phyloP scores from a whole-genome alignment of 371 early-diverging fungal species.

The Blastocladiella emersonii region DNA sequence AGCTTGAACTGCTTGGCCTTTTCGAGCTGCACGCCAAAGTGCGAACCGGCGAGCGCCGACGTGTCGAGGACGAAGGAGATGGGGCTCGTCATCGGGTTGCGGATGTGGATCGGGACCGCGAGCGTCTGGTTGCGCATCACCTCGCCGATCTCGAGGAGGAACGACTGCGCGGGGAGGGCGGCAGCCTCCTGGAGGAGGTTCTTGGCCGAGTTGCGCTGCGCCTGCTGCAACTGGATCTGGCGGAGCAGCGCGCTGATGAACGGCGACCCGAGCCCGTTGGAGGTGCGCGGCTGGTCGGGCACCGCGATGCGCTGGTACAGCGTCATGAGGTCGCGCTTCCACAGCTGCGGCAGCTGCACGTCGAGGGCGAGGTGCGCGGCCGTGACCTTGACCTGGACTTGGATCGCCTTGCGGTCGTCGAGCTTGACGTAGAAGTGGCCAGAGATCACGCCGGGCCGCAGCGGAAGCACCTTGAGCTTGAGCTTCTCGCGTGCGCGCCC shows the following conservation, averaged over 20 bases:
- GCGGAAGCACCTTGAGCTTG: constrained; percentile 21
- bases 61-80: constrained; percentile 24
- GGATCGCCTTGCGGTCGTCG: constrained; percentile 10
- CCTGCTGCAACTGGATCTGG: constrained; percentile 13
- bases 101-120: constrained; percentile 8
- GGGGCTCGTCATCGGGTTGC: neutral
- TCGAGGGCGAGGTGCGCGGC: neutral
- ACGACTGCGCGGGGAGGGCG: constrained; percentile 21
- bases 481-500: constrained; percentile 18
- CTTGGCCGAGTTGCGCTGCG: constrained; percentile 14
- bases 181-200: constrained; percentile 10
- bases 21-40: constrained; percentile 31
- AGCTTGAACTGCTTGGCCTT: constrained; percentile 20
- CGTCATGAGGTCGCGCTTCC: neutral
- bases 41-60: constrained; percentile 16
- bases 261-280: neutral
- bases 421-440: constrained; percentile 29
- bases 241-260: constrained; percentile 21
- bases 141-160: constrained; percentile 32
- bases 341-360: neutral
- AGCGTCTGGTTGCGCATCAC: constrained; percentile 28
- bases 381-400: constrained; percentile 1
- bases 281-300: neutral
- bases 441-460: constrained; percentile 24
- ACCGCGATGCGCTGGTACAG: neutral